Conservation (phyloP, 2,329 filamentous ascomycete genomes). For the Neonectria hederae region DNA sequence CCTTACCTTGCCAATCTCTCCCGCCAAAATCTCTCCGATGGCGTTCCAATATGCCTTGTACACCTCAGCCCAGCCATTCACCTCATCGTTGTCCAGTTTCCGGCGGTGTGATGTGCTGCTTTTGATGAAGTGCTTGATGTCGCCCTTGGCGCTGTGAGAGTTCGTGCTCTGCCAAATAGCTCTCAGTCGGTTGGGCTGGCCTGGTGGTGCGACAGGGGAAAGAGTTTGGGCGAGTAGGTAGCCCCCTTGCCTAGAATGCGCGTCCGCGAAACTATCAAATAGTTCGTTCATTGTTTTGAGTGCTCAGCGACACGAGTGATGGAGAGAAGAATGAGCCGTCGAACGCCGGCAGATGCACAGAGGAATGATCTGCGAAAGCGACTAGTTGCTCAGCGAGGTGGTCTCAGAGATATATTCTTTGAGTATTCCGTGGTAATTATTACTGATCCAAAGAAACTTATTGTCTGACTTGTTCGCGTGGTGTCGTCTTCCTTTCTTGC, state of each 20-base stretch:
- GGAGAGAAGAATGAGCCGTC: not conserved
- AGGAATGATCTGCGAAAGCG: not conserved
- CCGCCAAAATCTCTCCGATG: slow-evolving; percentile 74
- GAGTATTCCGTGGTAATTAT: slow-evolving; percentile 19
- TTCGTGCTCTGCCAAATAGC: slow-evolving; percentile 78
- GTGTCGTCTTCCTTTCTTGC: slow-evolving; percentile 18
- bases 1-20: slow-evolving; percentile 50
- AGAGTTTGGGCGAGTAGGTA: slow-evolving; percentile 79
- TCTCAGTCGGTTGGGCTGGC: slow-evolving; percentile 72
- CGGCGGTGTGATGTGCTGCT: slow-evolving; percentile 65
- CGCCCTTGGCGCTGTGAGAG: slow-evolving; percentile 69
- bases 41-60: slow-evolving; percentile 88
- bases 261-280: slow-evolving; percentile 77
- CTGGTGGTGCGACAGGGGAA: slow-evolving; percentile 71
- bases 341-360: slow-evolving; percentile 4
- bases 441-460: slow-evolving; percentile 7
- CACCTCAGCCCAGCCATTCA: slow-evolving; percentile 86
- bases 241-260: slow-evolving; percentile 72
- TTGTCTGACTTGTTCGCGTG: not conserved
- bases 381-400: not conserved
- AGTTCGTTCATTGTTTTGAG: slow-evolving; percentile 72
- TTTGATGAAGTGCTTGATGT: slow-evolving; percentile 77
- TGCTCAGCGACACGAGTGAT: slow-evolving; percentile 2
- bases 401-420: slow-evolving; percentile 3
- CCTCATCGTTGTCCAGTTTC: slow-evolving; percentile 72